A percentile compares a stretch with the other conserved stretches of the same genome.
Conservation (phyloP, 148 eudicot species). For the Chenopodium quinoa region DNA sequence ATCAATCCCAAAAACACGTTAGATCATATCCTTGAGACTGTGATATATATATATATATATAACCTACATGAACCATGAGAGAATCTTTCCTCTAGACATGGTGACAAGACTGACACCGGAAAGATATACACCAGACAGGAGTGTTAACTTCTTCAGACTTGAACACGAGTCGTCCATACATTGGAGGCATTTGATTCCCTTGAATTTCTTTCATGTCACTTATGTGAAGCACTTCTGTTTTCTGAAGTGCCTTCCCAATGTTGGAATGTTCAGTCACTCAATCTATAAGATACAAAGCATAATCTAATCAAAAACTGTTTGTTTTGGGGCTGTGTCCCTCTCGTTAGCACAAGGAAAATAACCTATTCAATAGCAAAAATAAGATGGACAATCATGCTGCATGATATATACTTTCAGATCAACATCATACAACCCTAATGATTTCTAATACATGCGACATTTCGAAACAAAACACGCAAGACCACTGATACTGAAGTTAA, state of each 20-base stretch:
- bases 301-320: not conserved
- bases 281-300: not conserved
- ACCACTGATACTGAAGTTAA: too few relatives aligned
- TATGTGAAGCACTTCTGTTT: not conserved
- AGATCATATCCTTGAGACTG: not conserved
- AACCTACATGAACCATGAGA: not conserved
- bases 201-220: not conserved
- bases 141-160: conserved; percentile 2
- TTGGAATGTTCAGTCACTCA: conserved; percentile 6
- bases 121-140: conserved; percentile 12
- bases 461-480: too few relatives aligned
- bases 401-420: not conserved
- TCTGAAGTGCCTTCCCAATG: not conserved
- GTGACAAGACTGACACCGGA: not conserved
- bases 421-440: not conserved
- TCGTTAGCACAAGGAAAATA: too few relatives aligned
- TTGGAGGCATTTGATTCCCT: not conserved
- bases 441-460: too few relatives aligned
- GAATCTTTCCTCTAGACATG: conserved; percentile 5
- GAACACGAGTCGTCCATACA: not conserved
- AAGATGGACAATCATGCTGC: not conserved
- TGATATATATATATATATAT: not conserved
- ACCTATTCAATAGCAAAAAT: conserved; percentile 1
- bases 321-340: too few relatives aligned
- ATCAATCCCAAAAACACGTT: conserved; percentile 7